These are phyloP conservation scores for Chernovozyma aurita DNA, from an alignment of 1,139 yeast genomes.

Conservation along the genomic window DNA sequence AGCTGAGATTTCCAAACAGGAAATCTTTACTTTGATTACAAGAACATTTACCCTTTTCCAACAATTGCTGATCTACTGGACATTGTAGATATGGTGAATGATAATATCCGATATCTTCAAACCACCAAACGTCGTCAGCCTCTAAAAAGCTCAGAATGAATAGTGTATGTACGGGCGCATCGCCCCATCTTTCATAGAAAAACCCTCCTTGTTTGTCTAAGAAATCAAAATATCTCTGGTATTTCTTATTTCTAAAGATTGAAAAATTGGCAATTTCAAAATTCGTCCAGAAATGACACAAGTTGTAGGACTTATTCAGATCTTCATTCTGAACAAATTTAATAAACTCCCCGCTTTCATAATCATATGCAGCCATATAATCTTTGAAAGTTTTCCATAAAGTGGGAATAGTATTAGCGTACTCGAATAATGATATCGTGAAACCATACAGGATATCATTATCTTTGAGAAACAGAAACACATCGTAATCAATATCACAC, in stretches of 20 bases:
- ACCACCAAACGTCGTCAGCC: constrained; percentile 26
- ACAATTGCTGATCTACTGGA: constrained; percentile 18
- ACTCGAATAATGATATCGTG: constrained; percentile 28
- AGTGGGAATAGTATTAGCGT: constrained; percentile 27
- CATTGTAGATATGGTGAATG: constrained; percentile 35
- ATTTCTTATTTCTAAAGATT: constrained; percentile 19
- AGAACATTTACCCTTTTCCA: constrained; percentile 20
- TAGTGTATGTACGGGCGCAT: constrained; percentile 35
- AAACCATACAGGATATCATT: constrained; percentile 24
- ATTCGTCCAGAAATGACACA: constrained; percentile 39
- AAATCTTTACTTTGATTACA: constrained; percentile 33
- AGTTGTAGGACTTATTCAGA: constrained; percentile 21
- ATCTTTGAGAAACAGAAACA: constrained; percentile 22
- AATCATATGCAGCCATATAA: constrained; percentile 13
- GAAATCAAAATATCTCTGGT: constrained; percentile 21
- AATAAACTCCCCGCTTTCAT: constrained; percentile 12
- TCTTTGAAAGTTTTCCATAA: constrained; percentile 23
- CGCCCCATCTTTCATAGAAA: constrained; percentile 41
- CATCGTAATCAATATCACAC: constrained; percentile 29
- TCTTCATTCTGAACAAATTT: constrained; percentile 20
- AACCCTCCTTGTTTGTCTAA: constrained; percentile 32
- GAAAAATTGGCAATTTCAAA: constrained; percentile 32
- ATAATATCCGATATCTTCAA: constrained; percentile 29
- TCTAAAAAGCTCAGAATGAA: constrained; percentile 22
- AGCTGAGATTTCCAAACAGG: constrained; percentile 23